A percentile compares a stretch with the other conserved stretches of the same genome.
These are phyloP conservation scores for Amyloporia xantha DNA, from an alignment of 768 basidiomycete genomes.

Conservation along the genomic window DNA sequence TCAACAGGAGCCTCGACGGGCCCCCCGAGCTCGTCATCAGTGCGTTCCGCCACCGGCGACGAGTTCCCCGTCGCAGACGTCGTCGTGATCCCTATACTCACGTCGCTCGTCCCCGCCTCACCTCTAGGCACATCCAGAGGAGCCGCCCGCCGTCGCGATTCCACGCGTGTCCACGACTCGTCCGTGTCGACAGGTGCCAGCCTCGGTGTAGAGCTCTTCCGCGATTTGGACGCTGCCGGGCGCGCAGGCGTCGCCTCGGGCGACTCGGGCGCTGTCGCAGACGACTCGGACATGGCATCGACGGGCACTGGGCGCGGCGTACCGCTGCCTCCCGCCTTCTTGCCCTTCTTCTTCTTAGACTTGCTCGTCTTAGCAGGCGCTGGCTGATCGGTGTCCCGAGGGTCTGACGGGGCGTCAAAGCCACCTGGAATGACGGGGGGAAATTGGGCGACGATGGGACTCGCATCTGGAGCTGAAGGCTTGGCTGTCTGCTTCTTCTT, in stretches of 20 bases:
- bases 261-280: slow-evolving; percentile 29
- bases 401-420: slow-evolving; percentile 20
- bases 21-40: slow-evolving; percentile 12
- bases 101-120: slow-evolving; percentile 18
- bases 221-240: slow-evolving; percentile 25
- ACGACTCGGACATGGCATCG: slow-evolving; percentile 14
- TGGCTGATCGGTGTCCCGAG: slow-evolving; percentile 10
- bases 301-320: slow-evolving; percentile 18
- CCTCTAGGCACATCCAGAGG: slow-evolving; percentile 12
- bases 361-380: slow-evolving; percentile 23
- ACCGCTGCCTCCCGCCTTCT: slow-evolving; percentile 1
- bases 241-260: slow-evolving; percentile 37
- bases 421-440: slow-evolving; percentile 38
- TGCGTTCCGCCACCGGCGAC: slow-evolving; percentile 23
- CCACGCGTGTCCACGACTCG: slow-evolving; percentile 33
- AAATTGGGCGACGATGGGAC: slow-evolving; percentile 29
- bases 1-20: slow-evolving; percentile 10
- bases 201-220: slow-evolving; percentile 31
- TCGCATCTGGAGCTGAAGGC: slow-evolving; percentile 4
- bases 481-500: slow-evolving; percentile 18
- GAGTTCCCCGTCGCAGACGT: slow-evolving; percentile 23
- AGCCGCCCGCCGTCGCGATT: slow-evolving; percentile 31
- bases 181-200: slow-evolving; percentile 35
- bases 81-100: slow-evolving; percentile 23
- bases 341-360: slow-evolving; percentile 17